Evolutionary conservation across 2,329 filamentous ascomycete genomes (phyloP), one percentile per base, ranked within the genome.

Genomic region (Paecilomyces sp.): DNA sequence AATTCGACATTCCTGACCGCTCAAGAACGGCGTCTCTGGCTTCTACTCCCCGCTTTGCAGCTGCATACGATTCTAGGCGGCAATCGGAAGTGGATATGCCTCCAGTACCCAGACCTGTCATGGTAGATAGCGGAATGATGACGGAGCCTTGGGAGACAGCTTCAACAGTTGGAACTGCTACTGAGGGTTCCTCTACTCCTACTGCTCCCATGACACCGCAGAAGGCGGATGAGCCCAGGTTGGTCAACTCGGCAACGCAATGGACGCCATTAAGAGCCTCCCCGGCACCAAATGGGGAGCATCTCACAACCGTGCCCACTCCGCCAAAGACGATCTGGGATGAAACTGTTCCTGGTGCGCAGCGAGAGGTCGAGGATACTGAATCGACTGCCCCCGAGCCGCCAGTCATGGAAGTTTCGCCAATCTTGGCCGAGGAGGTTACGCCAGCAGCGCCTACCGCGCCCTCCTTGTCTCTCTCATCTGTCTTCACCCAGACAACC

Each of bases 101-200:
- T 54, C 30, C 60, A 6, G 30, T 60, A 8, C 62, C 64, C 22
- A 70, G 60, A 59, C 65, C 77, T 6, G 62, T 70, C 28, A 86
- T 86, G 83, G 81, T 86, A 33, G 84, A 87, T 68, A 81, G 82
- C 56, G 79, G 79, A 52, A 81, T 82, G 63, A 88, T 87, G 84
- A 88, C 85, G 7, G 85, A 88, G 56, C 78, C 82, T 25, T 83
- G 80, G 81, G 73, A 77, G 60, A 77, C 77, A 30, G 70, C 74
- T 25, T 55, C 62, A 12, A 28, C 60, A 28, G 56, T 58, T 54
- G 63, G 67, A 15, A 58, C 63, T 36, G 64, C 67, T n/a, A 65
- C 67, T 56, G 66, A 62, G 34, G 61, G 67, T 6, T 60, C 59
- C 33, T 61, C 62, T 25, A 53, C 60, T 11, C 60, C 62, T 31